A percentile compares a stretch with the other conserved stretches of the same genome.
phyloP scores from a whole-genome alignment of 2,329 filamentous ascomycete genomes.

The Monosporascus ibericus region DNA sequence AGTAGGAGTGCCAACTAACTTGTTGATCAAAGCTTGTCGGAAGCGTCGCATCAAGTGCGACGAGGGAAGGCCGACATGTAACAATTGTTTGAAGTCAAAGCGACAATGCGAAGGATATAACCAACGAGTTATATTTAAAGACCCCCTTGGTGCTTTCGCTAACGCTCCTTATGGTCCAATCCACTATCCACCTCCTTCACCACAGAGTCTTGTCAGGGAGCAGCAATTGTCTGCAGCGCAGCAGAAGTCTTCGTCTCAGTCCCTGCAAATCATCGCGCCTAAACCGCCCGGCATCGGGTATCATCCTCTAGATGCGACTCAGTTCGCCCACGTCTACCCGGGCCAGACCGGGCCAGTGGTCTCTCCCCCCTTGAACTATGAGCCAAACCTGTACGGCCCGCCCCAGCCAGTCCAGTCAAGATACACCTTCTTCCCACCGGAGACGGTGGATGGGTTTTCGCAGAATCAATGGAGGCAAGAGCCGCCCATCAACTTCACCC shows the following conservation, averaged over 20 bases:
- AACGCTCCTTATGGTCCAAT: slow-evolving; percentile 40
- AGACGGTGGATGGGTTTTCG: slow-evolving; percentile 20
- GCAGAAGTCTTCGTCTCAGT: slow-evolving; percentile 32
- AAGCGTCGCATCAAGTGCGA: slow-evolving; percentile 96
- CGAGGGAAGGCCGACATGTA: slow-evolving; percentile 76
- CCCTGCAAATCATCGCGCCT: slow-evolving; percentile 44
- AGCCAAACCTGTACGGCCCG: slow-evolving; percentile 14
- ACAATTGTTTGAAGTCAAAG: slow-evolving; percentile 83
- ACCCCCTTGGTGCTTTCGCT: slow-evolving; percentile 56
- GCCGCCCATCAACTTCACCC: slow-evolving; percentile 15
- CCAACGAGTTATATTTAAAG: slow-evolving; percentile 74
- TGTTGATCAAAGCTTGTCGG: slow-evolving; percentile 62
- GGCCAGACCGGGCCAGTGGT: slow-evolving; percentile 24
- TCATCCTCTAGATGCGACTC: slow-evolving; percentile 21
- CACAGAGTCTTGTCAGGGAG: slow-evolving; percentile 37
- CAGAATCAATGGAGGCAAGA: slow-evolving; percentile 20
- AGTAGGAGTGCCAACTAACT: slow-evolving; percentile 10
- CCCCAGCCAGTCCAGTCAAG: slow-evolving; percentile 17
- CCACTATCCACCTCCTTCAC: slow-evolving; percentile 37
- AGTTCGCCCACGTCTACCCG: slow-evolving; percentile 24
- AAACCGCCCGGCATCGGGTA: slow-evolving; percentile 38
- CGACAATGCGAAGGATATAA: slow-evolving; percentile 79
- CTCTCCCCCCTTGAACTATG: slow-evolving; percentile 18
- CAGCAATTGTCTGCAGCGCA: slow-evolving; percentile 37
- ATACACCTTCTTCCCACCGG: slow-evolving; percentile 25